Conservation (phyloP, 371 early-diverging fungal genomes). For the Entomophthora muscae region DNA sequence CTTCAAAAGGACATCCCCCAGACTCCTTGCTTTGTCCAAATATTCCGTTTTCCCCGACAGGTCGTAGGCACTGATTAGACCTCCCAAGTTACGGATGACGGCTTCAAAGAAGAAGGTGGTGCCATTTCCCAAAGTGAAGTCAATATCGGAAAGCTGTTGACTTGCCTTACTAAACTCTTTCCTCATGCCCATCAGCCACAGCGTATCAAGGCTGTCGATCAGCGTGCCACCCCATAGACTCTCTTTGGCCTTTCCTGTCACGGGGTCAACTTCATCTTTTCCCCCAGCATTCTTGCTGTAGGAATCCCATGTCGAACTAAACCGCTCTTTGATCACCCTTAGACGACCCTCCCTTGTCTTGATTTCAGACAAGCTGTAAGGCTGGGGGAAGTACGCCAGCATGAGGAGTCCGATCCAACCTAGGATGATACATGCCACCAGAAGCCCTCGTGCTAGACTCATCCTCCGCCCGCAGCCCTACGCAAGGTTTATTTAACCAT, state of each 20-base stretch:
- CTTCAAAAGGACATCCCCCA: constrained; percentile 54
- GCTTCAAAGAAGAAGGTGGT: constrained; percentile 52
- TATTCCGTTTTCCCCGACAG: constrained; percentile 42
- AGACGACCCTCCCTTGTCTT: no score
- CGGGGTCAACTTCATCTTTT: constrained; percentile 28
- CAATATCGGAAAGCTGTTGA: constrained; percentile 27
- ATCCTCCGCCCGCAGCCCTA: no score
- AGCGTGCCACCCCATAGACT: constrained; percentile 48
- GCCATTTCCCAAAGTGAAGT: constrained; percentile 19
- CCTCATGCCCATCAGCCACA: constrained; percentile 53
- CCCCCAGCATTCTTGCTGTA: constrained; percentile 36
- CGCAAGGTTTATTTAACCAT: no score
- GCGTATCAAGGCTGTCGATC: constrained; percentile 70
- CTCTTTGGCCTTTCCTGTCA: constrained; percentile 14
- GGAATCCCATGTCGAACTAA: constrained; percentile 34
- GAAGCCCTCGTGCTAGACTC: no score
- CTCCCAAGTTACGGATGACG: constrained; percentile 66
- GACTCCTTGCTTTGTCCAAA: constrained; percentile 52
- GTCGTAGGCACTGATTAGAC: constrained; percentile 66
- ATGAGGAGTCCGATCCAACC: no score
- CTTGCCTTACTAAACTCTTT: constrained; percentile 46
- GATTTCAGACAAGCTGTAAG: no score
- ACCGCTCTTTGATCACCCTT: background rate
- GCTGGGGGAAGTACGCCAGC: no score
- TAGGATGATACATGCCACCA: no score